phyloP scores from a whole-genome alignment of 345 rosid species.

The Abelmoschus esculentus region DNA sequence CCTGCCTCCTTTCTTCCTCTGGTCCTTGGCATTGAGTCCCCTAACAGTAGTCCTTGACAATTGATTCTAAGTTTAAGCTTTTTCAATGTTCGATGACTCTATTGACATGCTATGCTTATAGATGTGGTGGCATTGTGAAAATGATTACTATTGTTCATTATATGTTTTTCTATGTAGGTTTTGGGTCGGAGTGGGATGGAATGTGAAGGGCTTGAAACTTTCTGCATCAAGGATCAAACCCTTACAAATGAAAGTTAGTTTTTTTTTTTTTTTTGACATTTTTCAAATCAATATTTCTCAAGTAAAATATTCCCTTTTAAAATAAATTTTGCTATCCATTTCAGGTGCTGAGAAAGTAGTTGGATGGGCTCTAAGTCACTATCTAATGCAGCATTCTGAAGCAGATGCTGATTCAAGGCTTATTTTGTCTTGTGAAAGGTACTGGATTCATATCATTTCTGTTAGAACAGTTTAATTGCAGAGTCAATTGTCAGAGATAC shows the following conservation, averaged over 20 bases:
- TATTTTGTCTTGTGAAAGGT: constrained; percentile 73
- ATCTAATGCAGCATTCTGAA: constrained; percentile 65
- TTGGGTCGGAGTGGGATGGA: constrained; percentile 56
- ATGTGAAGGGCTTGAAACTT: constrained; percentile 59
- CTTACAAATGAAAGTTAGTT: constrained; percentile 67
- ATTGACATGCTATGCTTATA: constrained; percentile 5
- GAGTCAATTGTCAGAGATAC: constrained; percentile 14
- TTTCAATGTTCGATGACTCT: constrained; percentile 6
- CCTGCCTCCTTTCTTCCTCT: not conserved
- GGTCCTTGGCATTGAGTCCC: not conserved
- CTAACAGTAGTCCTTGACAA: not conserved
- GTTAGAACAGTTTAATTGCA: constrained; percentile 13
- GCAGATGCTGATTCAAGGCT: constrained; percentile 46
- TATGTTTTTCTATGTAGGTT: constrained; percentile 38
- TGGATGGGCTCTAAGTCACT: constrained; percentile 83
- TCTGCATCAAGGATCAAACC: constrained; percentile 69
- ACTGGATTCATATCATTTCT: constrained; percentile 15
- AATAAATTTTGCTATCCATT: constrained; percentile 13
- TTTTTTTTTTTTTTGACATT: constrained; percentile 8
- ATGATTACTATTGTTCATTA: not conserved
- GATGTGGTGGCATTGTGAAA: constrained; percentile 8
- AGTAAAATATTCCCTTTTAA: not conserved
- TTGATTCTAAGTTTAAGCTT: not conserved
- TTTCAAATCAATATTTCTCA: not conserved
- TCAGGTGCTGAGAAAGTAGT: constrained; percentile 80